Conservation (phyloP, 441 rosid genomes). For the Brassica hybrid region DNA sequence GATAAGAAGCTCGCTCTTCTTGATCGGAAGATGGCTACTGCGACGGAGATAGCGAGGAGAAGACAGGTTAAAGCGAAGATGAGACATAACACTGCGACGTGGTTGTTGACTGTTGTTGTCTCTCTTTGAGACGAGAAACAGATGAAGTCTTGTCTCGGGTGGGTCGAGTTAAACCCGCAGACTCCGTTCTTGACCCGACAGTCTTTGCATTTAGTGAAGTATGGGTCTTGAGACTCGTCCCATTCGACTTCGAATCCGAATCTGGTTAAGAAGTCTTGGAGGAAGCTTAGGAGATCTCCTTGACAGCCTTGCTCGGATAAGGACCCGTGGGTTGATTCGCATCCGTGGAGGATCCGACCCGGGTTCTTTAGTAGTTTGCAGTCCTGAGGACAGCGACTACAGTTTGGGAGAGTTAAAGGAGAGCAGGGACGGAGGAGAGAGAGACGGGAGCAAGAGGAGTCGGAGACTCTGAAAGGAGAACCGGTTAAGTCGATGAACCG, state of each 20-base stretch:
- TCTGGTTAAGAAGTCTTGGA: slow-evolving; percentile 51
- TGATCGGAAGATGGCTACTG: slow-evolving; percentile 60
- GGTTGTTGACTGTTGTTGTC: slow-evolving; percentile 34
- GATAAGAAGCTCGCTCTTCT: slow-evolving; percentile 46
- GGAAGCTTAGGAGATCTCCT: slow-evolving; percentile 57
- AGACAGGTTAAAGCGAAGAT: slow-evolving; percentile 62
- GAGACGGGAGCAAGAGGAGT: slow-evolving; percentile 77
- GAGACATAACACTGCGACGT: slow-evolving; percentile 53
- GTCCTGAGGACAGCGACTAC: slow-evolving; percentile 67
- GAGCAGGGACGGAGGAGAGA: slow-evolving; percentile 68
- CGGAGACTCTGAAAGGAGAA: slow-evolving; percentile 75
- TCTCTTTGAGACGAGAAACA: slow-evolving; percentile 50
- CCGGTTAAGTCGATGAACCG: slow-evolving; percentile 63
- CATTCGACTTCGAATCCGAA: slow-evolving; percentile 72
- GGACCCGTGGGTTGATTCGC: slow-evolving; percentile 51
- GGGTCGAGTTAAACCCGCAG: slow-evolving; percentile 78
- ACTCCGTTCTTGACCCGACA: slow-evolving; percentile 58
- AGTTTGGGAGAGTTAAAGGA: slow-evolving; percentile 56
- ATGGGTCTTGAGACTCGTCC: slow-evolving; percentile 67
- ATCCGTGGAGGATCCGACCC: slow-evolving; percentile 59
- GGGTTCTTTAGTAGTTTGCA: slow-evolving; percentile 68
- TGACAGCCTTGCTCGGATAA: slow-evolving; percentile 70
- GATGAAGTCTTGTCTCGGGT: slow-evolving; percentile 56
- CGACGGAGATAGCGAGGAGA: slow-evolving; percentile 52
- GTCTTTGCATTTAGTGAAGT: slow-evolving; percentile 61